Base-by-base conservation (phyloP, 2,329 filamentous ascomycete genomes). In the Colletotrichum siamense region DNA sequence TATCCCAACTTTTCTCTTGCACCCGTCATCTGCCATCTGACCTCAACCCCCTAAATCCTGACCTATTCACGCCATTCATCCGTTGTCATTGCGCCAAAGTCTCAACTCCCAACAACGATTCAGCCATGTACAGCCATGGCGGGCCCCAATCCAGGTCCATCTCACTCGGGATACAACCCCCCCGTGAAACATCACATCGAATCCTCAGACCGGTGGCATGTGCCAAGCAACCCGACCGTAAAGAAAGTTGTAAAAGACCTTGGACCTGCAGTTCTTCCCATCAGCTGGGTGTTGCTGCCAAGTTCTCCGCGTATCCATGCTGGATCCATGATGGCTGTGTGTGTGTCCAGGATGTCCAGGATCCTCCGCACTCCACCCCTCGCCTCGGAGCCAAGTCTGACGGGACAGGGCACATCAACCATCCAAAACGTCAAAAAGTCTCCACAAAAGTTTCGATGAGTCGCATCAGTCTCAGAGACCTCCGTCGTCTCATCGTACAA, bases 391-490 rank as follows among this genome's bases (percentile, higher is more conserved):
- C 24, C 36, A 36, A 32, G 36, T 18, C 24, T 55, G 24, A 52
- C 64, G 8, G 16, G 10, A 28, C 24, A 28, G 26, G 64, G 44
- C 44, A 22, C 44, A 52, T 52, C 39, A n/a, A 67, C 64, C 16
- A 67, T 52, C 69, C 69, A 65, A 71, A 71, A 63, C 28, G 57
- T 73, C 71, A 49, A 39, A 32, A 10, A n/a, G 28, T 15, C 63
- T 10, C 73, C 69, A 69, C 69, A 76, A 73, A 73, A 68, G 69
- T 73, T 76, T 76, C 69, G 63, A 49, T 10, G 44, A 69, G 73
- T 76, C 44, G 70, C 69, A 76, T 76, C 55, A 73, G 73, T 73
- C 73, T 73, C 73, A 69, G 69, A 52, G 61, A 61, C 16, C 64
- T 63, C 49, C 30, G 30, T 34, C 52, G 36, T 72, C 49, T 61